Conservation (phyloP, 2,329 filamentous ascomycete species). For the Colletotrichum sublineola region DNA sequence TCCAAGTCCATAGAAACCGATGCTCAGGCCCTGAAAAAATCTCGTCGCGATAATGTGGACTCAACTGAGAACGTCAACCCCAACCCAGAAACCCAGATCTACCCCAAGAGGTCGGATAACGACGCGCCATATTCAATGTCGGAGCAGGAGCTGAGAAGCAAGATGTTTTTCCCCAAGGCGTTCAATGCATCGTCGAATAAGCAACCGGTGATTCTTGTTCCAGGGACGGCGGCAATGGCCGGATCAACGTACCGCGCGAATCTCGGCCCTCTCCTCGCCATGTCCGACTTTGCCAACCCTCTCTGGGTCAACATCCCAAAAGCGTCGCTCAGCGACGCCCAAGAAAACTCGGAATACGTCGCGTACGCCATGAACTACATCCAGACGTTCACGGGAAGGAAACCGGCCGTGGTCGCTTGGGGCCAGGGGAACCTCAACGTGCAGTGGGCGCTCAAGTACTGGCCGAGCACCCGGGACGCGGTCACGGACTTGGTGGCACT, state of each 20-base stretch:
- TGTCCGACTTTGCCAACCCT: constrained; percentile 58
- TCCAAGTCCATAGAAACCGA: neutral
- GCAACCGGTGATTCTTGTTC: constrained; percentile 64
- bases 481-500: constrained; percentile 66
- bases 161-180: constrained; percentile 63
- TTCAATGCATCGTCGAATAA: constrained; percentile 60
- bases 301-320: constrained; percentile 70
- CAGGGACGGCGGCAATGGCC: constrained; percentile 56
- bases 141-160: constrained; percentile 61
- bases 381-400: constrained; percentile 53
- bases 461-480: constrained; percentile 60
- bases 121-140: constrained; percentile 64
- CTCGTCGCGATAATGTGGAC: neutral
- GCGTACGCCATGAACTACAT: constrained; percentile 72
- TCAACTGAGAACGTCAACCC: constrained; percentile 23
- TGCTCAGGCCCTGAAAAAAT: neutral
- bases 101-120: constrained; percentile 51
- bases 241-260: constrained; percentile 61
- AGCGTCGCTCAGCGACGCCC: constrained; percentile 61
- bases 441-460: constrained; percentile 72
- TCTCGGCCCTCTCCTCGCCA: constrained; percentile 61
- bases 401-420: constrained; percentile 63
- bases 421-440: constrained; percentile 67
- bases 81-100: constrained; percentile 45
- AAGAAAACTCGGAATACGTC: constrained; percentile 66